These are phyloP conservation scores for Botrytis tulipae DNA, from an alignment of 2,329 filamentous ascomycete species.

Conservation along the genomic window DNA sequence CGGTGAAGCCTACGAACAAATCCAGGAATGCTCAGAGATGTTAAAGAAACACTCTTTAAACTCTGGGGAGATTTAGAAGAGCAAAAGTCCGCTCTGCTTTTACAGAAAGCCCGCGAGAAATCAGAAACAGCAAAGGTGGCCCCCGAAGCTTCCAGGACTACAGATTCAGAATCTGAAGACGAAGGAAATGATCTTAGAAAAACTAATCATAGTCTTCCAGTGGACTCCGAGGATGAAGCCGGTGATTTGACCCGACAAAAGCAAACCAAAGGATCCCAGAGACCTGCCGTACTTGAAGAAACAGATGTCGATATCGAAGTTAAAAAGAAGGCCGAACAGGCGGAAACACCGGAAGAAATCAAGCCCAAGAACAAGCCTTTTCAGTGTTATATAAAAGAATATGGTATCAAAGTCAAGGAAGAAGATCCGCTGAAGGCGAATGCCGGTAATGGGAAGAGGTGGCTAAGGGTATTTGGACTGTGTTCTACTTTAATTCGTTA, in stretches of 20 bases:
- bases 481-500: constrained; percentile 61
- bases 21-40: constrained; percentile 44
- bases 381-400: constrained; percentile 68
- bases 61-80: constrained; percentile 89
- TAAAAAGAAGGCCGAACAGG: background rate
- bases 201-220: background rate
- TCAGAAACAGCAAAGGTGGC: constrained; percentile 27
- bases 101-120: background rate
- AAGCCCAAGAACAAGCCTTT: constrained; percentile 57
- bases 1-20: constrained; percentile 55
- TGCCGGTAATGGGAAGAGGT: constrained; percentile 49
- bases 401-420: constrained; percentile 53
- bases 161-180: constrained; percentile 11
- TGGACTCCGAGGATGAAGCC: background rate
- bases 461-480: constrained; percentile 62
- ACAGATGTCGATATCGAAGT: background rate
- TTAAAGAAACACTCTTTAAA: constrained; percentile 70
- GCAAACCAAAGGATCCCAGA: background rate
- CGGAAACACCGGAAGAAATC: constrained; percentile 22
- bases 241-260: background rate
- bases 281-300: background rate
- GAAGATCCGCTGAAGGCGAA: constrained; percentile 45
- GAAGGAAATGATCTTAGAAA: background rate
- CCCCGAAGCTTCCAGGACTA: background rate
- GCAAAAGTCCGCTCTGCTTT: constrained; percentile 48